These are phyloP conservation scores for Salvia sclarea DNA, from an alignment of 305 asterid genomes.

Conservation along the genomic window DNA sequence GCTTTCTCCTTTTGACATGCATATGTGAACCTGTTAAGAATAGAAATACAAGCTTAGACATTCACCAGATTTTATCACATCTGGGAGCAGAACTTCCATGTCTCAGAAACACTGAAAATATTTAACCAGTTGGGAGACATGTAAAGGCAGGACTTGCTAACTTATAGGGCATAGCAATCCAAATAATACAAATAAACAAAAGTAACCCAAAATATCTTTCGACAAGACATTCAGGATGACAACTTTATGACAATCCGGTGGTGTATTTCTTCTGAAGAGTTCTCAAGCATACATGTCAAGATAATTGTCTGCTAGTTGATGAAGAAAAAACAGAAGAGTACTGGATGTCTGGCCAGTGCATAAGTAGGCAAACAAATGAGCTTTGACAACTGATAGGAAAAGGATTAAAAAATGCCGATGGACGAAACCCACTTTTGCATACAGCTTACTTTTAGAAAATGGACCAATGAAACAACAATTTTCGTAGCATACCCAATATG, in stretches of 20 bases:
- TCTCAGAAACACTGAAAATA: slow-evolving; percentile 1
- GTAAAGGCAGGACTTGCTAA: not conserved
- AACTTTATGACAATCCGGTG: not conserved
- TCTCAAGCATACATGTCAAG: slow-evolving; percentile 1
- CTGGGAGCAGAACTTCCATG: slow-evolving; percentile 12
- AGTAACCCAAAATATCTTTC: not conserved
- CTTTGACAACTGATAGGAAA: not conserved
- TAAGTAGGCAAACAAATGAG: not conserved
- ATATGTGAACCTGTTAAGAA: slow-evolving; percentile 84
- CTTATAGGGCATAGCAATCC: not conserved
- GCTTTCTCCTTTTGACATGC: slow-evolving; percentile 94
- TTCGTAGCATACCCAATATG: slow-evolving; percentile 2
- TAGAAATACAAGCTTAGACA: slow-evolving; percentile 25
- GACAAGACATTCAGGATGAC: slow-evolving; percentile 6
- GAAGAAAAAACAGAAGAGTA: not conserved
- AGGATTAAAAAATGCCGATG: not conserved
- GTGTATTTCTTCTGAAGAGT: slow-evolving; percentile 1
- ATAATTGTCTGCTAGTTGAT: not conserved
- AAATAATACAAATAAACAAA: slow-evolving; percentile 7
- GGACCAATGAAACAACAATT: not conserved
- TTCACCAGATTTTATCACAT: slow-evolving; percentile 19
- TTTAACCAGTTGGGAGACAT: not conserved
- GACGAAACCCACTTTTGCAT: not conserved
- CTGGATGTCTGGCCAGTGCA: not conserved
- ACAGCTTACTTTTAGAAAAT: not conserved